Evolutionary conservation across 2,329 filamentous ascomycete genomes (phyloP).

Genomic region (Acarospora socialis): DNA sequence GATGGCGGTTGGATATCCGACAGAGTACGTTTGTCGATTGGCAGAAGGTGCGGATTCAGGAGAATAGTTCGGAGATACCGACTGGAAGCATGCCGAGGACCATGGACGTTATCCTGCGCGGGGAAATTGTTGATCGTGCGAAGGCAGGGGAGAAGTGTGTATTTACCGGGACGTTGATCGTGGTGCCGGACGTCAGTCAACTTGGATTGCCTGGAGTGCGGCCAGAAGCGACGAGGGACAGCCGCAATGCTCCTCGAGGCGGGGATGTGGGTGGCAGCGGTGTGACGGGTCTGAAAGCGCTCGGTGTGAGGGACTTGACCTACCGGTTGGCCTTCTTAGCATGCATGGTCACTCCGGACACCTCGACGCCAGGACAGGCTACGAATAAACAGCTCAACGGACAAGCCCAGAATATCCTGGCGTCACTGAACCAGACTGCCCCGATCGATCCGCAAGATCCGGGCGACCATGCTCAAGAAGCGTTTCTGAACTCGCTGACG

Average conservation of each 20-base stretch:
- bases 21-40: conserved; percentile 98
- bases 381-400: conserved; percentile 54
- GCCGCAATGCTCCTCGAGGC: conserved; percentile 54
- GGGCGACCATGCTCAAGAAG: conserved; percentile 75
- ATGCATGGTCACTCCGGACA: conserved; percentile 89
- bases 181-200: conserved; percentile 93
- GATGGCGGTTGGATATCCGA: conserved; percentile 94
- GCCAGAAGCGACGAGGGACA: conserved; percentile 73
- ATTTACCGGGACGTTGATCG: conserved; percentile 90
- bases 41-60: conserved; percentile 96
- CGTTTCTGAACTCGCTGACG: conserved; percentile 74
- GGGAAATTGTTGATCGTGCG: conserved; percentile 92
- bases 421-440: conserved; percentile 61
- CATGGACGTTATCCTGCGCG: conserved; percentile 90
- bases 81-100: conserved; percentile 97
- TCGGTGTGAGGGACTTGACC: conserved; percentile 88
- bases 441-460: conserved; percentile 52
- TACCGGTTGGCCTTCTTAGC: conserved; percentile 94
- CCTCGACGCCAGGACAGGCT: conserved; percentile 61
- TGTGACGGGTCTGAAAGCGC: conserved; percentile 73
- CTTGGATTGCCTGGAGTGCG: conserved; percentile 75
- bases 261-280: conserved; percentile 73
- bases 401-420: conserved; percentile 71
- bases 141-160: conserved; percentile 98
- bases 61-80: conserved; percentile 95